Base-by-base conservation (phyloP, 306 rosid genomes). In the Coriaria nepalensis region DNA sequence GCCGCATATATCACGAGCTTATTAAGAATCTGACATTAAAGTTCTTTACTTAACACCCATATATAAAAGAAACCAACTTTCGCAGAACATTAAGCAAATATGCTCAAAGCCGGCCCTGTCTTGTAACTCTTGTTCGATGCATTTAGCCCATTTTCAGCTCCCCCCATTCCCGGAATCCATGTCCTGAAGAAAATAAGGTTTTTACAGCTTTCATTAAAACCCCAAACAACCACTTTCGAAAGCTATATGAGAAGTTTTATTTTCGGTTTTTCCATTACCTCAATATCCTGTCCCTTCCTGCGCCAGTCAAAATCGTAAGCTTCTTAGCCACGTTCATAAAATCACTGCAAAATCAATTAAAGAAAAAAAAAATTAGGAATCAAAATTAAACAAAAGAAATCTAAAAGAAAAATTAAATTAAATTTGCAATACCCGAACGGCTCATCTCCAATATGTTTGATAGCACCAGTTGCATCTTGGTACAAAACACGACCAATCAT, bases 101-200 rank as follows among this genome's bases (percentile, higher is more conserved):
- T 78, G 77, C 87, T 75, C 60, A 87, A 67, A 56, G 29, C 29
- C 3, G 87, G 80, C 33, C 94, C 84, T 9, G 81, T 69, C 78
- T 83, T n/a, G n/a, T n/a, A n/a, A n/a, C n/a, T n/a, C n/a, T n/a
- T 83, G 47, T 67, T 83, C 37, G 94, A 75, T 56, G 96, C 82
- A 59, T 71, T 81, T 33, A 81, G 70, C 65, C 82, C 92, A 53
- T 54, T 72, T 51, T 78, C 92, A 33, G 70, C 77, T 45, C 61
- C 80, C 48, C 83, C 49, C 49, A 73, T 71, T 57, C 84, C 87
- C 41, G 76, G 68, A 35, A 77, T 66, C 79, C 76, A 71, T 6
- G 68, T 61, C 87, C 94, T 79, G 68, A 53, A 71, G 63, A 35
- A 66, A 49, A 34, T 20, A 20, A 20, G 29, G 33, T 9, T 40